phyloP scores from a whole-genome alignment of 148 eudicot genomes.

The Amaranthus hypochondriacus region DNA sequence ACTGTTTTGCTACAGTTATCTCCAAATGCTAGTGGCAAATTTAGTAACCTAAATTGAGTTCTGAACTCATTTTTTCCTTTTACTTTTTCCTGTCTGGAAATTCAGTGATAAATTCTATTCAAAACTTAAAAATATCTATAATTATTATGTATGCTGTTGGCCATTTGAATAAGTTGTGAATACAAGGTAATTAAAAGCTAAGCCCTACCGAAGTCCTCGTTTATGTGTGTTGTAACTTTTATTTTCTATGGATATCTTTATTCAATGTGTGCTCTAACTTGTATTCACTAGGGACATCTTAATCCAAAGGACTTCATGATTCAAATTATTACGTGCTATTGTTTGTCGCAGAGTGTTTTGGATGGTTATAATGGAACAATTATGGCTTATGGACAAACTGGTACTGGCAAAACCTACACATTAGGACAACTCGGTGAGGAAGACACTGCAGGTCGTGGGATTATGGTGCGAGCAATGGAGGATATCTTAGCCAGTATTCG shows the following conservation, averaged over 20 bases:
- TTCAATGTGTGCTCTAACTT: not conserved
- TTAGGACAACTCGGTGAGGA: constrained; percentile 84
- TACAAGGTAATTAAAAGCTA: too few species aligned
- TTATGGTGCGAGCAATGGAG: constrained; percentile 95
- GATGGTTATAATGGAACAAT: constrained; percentile 93
- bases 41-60: too few species aligned
- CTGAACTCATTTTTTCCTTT: too few species aligned
- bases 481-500: constrained; percentile 66
- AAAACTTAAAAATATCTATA: too few species aligned
- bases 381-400: constrained; percentile 97
- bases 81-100: too few species aligned
- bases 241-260: too few species aligned
- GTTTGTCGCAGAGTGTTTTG: constrained; percentile 67
- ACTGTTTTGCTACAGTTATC: too few species aligned
- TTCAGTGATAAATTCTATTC: too few species aligned
- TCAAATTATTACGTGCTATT: not conserved
- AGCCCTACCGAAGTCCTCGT: not conserved
- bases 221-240: not conserved
- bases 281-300: not conserved
- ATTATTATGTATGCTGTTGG: too few species aligned
- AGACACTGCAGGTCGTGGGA: constrained; percentile 85
- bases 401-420: constrained; percentile 90
- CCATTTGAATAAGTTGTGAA: too few species aligned
- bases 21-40: too few species aligned
- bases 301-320: not conserved